Evolutionary conservation across 1,139 yeast species (phyloP), one percentile per base, ranked within the genome.

Genomic region (Hyphopichia fennica): DNA sequence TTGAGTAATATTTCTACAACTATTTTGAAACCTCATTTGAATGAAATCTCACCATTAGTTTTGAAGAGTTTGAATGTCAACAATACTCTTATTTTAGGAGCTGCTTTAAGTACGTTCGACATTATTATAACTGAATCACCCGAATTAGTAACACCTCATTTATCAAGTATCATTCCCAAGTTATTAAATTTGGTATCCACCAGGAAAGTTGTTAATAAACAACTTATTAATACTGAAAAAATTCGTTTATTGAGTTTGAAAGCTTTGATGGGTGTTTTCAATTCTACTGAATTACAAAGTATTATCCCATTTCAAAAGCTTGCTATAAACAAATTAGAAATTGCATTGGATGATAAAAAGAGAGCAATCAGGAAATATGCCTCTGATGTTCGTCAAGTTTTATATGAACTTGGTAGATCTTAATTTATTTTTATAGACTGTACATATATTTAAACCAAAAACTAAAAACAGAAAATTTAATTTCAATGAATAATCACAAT

Each of bases 321-420:
- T 4, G 72, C 87, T 8, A 69, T 88, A 35, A 62, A 54, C 20
- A 72, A 70, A 9, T 65, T 88, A 40, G 69, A 67, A 2, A 56
- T 54, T 1, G 82, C 77, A 1, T 67, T 93, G 49, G 96, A 87
- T 51, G 97, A 93, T 58, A 77, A 74, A 41, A 84, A 75, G 56
- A 77, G 99, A 60, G 65, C 62, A 5, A 88, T 93, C 2, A 77
- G 99, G 54, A 84, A 81, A 57, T 75, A 80, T 41, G 85, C 91
- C 8, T 82, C 86, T 42, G 88, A 85, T 51, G 81, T 93, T 41
- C 79, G 96, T 56, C 98, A 93, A 58, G 68, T 75, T 2, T 83
- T 80, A 50, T 87, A 67, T 59, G 95, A 86, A 51, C 52, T 77
- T 44, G 69, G 68, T 20, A 49, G 55, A 33, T 58, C 49, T 40